Percentiles rank a stretch among this genome's conserved stretches.
Evolutionary conservation across 2,329 filamentous ascomycete species (phyloP).

Genomic region (Arthrinium phaeospermum): DNA sequence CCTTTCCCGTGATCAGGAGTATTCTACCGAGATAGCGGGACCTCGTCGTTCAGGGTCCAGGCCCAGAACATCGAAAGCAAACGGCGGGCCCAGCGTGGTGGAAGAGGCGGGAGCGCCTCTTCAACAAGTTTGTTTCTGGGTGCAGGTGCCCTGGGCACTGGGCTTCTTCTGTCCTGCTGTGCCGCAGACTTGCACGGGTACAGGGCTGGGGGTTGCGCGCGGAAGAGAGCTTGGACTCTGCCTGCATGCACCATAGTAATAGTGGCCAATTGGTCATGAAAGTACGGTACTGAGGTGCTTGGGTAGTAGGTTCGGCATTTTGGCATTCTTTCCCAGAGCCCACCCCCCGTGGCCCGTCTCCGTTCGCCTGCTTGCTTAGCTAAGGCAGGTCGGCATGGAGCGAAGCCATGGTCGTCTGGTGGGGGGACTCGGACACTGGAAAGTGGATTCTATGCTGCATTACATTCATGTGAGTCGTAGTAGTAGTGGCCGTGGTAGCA

Average conservation of each 20-base stretch:
- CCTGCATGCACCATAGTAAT: not conserved
- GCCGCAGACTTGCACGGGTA: constrained; percentile 2
- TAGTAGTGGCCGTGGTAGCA: not conserved
- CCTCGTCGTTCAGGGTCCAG: not conserved
- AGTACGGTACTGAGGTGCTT: not conserved
- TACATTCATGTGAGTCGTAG: not conserved
- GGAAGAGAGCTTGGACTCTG: constrained; percentile 3
- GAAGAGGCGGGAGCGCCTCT: not conserved
- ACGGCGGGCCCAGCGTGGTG: not conserved
- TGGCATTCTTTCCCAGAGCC: not conserved
- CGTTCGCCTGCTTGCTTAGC: not conserved
- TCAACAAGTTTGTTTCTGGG: not conserved
- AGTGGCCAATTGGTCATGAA: not conserved
- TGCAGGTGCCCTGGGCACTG: not conserved
- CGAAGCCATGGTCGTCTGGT: not conserved
- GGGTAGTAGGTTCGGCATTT: not conserved
- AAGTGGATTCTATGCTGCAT: not conserved
- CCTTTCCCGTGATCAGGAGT: not conserved
- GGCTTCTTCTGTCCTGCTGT: not conserved
- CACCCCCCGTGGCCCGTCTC: not conserved
- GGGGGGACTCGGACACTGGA: not conserved
- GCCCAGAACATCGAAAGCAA: not conserved
- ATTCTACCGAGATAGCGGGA: not conserved
- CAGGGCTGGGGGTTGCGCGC: not conserved
- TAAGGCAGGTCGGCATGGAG: not conserved